phyloP scores from a whole-genome alignment of 208 protist species.

The Trypanosoma theileri region DNA sequence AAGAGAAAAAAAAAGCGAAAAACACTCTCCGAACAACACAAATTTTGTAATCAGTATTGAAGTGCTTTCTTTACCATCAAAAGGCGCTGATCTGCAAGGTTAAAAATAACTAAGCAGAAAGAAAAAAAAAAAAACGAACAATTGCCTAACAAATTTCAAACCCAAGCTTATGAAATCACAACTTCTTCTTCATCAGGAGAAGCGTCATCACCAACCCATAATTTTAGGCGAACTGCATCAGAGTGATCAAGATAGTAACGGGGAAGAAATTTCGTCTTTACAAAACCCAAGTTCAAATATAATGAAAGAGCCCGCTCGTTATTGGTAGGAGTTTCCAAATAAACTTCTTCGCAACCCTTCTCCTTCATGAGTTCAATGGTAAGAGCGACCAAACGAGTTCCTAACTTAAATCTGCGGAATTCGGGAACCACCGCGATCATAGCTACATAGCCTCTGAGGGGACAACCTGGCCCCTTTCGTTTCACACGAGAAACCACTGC shows the following conservation, averaged over 20 bases:
- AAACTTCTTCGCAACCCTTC: slow-evolving; percentile 91
- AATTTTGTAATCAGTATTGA: not conserved
- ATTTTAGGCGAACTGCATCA: slow-evolving; percentile 94
- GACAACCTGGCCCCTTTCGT: slow-evolving; percentile 53
- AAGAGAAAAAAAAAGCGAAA: too few relatives aligned
- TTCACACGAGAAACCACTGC: slow-evolving; percentile 89
- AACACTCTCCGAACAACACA: not conserved
- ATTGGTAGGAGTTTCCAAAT: slow-evolving; percentile 94
- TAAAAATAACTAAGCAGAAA: slow-evolving; percentile 5
- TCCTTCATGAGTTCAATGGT: slow-evolving; percentile 93
- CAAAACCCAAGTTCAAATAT: slow-evolving; percentile 97
- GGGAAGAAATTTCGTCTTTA: slow-evolving; percentile 79
- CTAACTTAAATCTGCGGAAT: slow-evolving; percentile 91
- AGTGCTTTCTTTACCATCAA: not conserved
- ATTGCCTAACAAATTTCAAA: not conserved
- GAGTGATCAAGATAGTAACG: slow-evolving; percentile 94
- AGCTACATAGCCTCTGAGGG: slow-evolving; percentile 96
- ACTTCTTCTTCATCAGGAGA: not conserved
- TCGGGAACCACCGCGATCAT: slow-evolving; percentile 96
- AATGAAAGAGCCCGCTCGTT: slow-evolving; percentile 93
- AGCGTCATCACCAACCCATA: slow-evolving; percentile 79
- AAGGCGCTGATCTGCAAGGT: not conserved
- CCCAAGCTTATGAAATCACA: not conserved
- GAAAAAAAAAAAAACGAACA: not conserved
- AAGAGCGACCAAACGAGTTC: slow-evolving; percentile 85